A percentile compares a stretch with the other conserved stretches of the same genome.
phyloP scores from a whole-genome alignment of 2,329 filamentous ascomycete species.

The Colletotrichum sp. region DNA sequence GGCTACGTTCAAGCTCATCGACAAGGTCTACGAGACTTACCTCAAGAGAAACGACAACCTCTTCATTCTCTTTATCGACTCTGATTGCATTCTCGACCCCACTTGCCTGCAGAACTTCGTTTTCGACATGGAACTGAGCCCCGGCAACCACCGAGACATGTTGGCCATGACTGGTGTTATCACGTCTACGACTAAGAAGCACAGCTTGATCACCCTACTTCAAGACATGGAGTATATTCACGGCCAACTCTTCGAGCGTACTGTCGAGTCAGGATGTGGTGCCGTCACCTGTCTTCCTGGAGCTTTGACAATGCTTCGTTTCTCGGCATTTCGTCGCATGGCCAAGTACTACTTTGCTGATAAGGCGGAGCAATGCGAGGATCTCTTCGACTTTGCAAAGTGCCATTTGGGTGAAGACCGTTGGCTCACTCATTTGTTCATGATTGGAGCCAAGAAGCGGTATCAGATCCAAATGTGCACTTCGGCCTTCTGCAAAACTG shows the following conservation, averaged over 20 bases:
- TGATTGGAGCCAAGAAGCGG: conserved; percentile 92
- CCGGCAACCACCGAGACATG: conserved; percentile 90
- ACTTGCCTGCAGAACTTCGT: conserved; percentile 97
- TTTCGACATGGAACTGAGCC: conserved; percentile 98
- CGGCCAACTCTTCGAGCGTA: conserved; percentile 93
- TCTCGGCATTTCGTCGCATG: conserved; percentile 96
- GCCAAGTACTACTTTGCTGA: conserved; percentile 98
- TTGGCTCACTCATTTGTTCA: conserved; percentile 97
- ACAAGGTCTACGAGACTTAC: conserved; percentile 89
- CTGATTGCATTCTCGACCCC: conserved; percentile 91
- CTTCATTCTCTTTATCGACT: conserved; percentile 97
- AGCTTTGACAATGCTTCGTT: conserved; percentile 92
- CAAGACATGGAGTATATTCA: conserved; percentile 99
- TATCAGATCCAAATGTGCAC: conserved; percentile 99
- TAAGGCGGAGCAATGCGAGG: conserved; percentile 93
- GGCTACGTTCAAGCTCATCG: conserved; percentile 88
- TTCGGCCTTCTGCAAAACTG: conserved; percentile 97
- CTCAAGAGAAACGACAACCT: conserved; percentile 87
- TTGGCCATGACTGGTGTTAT: conserved; percentile 98
- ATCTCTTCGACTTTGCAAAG: conserved; percentile 96
- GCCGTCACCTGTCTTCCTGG: conserved; percentile 94
- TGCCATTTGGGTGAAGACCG: conserved; percentile 94
- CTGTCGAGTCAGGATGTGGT: conserved; percentile 92
- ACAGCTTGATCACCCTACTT: conserved; percentile 87
- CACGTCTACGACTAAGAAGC: conserved; percentile 88